Evolutionary conservation across 768 basidiomycete genomes (phyloP).

Genomic region (Gymnopilus junonius): DNA sequence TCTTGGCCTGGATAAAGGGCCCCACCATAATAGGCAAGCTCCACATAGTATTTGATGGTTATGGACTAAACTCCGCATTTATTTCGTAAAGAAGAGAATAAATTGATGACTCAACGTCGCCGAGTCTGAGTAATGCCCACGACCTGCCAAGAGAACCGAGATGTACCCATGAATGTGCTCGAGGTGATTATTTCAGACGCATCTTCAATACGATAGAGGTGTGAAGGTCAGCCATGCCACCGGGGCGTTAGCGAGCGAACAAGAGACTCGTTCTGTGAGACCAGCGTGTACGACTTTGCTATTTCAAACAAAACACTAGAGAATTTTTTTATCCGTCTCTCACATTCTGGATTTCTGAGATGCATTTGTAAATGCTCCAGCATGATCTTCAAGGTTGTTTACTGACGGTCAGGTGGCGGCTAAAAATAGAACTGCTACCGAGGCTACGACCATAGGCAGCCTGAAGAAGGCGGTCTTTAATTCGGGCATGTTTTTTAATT

Average conservation of each 20-base stretch:
- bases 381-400: no score
- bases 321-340: no score
- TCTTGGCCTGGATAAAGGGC: neutral
- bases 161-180: neutral
- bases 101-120: neutral
- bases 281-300: no score
- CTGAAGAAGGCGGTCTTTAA: no score
- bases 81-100: neutral
- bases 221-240: neutral
- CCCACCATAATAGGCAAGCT: neutral
- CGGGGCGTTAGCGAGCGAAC: neutral
- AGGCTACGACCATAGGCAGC: no score
- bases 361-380: no score
- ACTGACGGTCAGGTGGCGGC: no score
- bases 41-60: neutral
- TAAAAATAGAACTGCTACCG: no score
- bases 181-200: neutral
- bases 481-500: no score
- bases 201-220: neutral
- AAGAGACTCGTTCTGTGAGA: neutral
- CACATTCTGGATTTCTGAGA: no score
- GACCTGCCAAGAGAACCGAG: neutral
- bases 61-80: neutral
- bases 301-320: no score
- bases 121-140: slow-evolving; percentile 1